Conservation (phyloP, 192 early-diverging fungal species). For the Neocallimastix lanati region DNA sequence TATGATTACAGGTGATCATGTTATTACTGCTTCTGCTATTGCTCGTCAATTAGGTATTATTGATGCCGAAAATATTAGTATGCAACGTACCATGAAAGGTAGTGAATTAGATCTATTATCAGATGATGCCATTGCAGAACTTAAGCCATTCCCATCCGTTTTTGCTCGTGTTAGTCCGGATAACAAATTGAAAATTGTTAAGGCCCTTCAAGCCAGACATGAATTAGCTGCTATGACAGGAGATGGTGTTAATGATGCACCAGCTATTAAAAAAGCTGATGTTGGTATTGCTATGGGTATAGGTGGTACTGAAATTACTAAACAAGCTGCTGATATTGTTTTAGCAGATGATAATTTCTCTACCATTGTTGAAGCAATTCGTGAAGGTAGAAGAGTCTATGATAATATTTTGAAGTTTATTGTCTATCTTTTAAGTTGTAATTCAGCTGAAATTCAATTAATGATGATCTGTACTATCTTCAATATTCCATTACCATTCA, state of each 20-base stretch:
- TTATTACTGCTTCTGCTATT: slow-evolving; percentile 85
- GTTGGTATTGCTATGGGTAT: slow-evolving; percentile 96
- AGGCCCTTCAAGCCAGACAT: slow-evolving; percentile 58
- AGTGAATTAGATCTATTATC: slow-evolving; percentile 79
- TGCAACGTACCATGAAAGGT: slow-evolving; percentile 63
- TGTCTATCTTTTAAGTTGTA: slow-evolving; percentile 82
- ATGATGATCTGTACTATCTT: slow-evolving; percentile 35
- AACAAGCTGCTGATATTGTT: slow-evolving; percentile 95
- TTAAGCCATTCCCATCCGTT: slow-evolving; percentile 79
- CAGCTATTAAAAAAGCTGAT: slow-evolving; percentile 87
- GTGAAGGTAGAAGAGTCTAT: slow-evolving; percentile 86
- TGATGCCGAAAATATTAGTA: slow-evolving; percentile 12
- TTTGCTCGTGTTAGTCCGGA: slow-evolving; percentile 93
- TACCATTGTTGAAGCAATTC: slow-evolving; percentile 82
- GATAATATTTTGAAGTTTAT: slow-evolving; percentile 98
- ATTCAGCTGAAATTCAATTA: slow-evolving; percentile 85
- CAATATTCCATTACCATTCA: slow-evolving; percentile 70
- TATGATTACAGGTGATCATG: slow-evolving; percentile 97
- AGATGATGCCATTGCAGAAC: slow-evolving; percentile 59
- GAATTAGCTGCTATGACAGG: slow-evolving; percentile 69
- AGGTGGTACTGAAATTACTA: slow-evolving; percentile 90
- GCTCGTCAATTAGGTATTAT: slow-evolving; percentile 78
- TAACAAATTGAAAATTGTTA: slow-evolving; percentile 91
- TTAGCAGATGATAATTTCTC: slow-evolving; percentile 88
- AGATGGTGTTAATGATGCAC: slow-evolving; percentile 92